These are phyloP conservation scores for Boletus reticulatus DNA, from an alignment of 768 basidiomycete species.

Conservation along the genomic window DNA sequence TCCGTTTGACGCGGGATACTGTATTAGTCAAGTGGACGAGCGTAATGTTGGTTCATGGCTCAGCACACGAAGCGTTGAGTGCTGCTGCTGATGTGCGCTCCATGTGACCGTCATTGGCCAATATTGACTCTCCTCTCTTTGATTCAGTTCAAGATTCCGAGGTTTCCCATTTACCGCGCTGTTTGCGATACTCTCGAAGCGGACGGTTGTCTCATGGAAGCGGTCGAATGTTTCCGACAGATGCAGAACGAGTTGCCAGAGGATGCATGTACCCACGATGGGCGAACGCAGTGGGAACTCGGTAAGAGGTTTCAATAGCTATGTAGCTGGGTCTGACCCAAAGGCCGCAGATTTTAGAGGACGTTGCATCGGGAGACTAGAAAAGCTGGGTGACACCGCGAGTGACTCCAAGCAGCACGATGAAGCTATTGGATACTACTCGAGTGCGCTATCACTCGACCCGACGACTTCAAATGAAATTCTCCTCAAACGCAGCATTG, in stretches of 20 bases:
- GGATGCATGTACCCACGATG: not conserved
- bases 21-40: no score
- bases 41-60: no score
- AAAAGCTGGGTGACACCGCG: not conserved
- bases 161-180: not conserved
- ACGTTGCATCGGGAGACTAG: not conserved
- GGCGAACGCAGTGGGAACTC: not conserved
- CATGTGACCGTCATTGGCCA: no score
- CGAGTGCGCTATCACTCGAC: not conserved
- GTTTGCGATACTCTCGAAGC: conserved; percentile 1
- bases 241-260: not conserved
- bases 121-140: no score
- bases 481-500: conserved; percentile 6
- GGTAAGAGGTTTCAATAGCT: not conserved
- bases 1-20: no score
- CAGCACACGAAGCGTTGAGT: no score
- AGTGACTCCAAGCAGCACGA: not conserved
- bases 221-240: not conserved
- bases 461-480: not conserved
- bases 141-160: not conserved
- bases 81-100: no score
- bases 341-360: not conserved
- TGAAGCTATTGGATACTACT: not conserved
- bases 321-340: no score
- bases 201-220: no score